phyloP scores from a whole-genome alignment of 2,329 filamentous ascomycete genomes.

The Exserohilum rostratum region DNA sequence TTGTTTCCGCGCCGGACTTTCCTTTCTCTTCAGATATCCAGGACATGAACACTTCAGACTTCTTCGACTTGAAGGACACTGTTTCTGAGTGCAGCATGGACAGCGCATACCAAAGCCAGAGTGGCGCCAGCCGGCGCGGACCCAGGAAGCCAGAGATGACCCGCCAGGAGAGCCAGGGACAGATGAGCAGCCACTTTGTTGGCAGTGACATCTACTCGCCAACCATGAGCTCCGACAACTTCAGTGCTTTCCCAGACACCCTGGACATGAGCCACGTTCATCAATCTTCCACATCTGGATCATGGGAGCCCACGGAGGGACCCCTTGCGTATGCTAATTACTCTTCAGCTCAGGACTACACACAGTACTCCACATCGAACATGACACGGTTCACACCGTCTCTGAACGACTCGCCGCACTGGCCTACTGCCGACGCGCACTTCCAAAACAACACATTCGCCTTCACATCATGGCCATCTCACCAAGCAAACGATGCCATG shows the following conservation, averaged over 20 bases:
- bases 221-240: slow-evolving; percentile 45
- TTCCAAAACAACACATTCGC: slow-evolving; percentile 36
- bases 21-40: slow-evolving; percentile 43
- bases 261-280: slow-evolving; percentile 45
- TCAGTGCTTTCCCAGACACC: slow-evolving; percentile 39
- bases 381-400: slow-evolving; percentile 30
- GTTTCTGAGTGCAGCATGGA: slow-evolving; percentile 52
- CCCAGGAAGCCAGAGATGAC: slow-evolving; percentile 34
- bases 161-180: slow-evolving; percentile 39
- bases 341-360: slow-evolving; percentile 45
- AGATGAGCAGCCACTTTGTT: slow-evolving; percentile 39
- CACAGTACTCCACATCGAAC: slow-evolving; percentile 36
- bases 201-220: slow-evolving; percentile 45
- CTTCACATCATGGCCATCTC: slow-evolving; percentile 33
- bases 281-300: slow-evolving; percentile 35
- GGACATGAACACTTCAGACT: slow-evolving; percentile 44
- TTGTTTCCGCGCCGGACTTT: slow-evolving; percentile 43
- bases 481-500: slow-evolving; percentile 28
- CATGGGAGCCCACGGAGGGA: slow-evolving; percentile 41
- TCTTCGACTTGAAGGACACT: slow-evolving; percentile 46
- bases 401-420: slow-evolving; percentile 28
- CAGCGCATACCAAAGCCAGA: slow-evolving; percentile 51
- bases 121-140: slow-evolving; percentile 44
- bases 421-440: slow-evolving; percentile 33
- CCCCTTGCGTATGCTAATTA: slow-evolving; percentile 47